These are phyloP conservation scores for Suillus discolor DNA, from an alignment of 768 basidiomycete species.

Conservation along the genomic window DNA sequence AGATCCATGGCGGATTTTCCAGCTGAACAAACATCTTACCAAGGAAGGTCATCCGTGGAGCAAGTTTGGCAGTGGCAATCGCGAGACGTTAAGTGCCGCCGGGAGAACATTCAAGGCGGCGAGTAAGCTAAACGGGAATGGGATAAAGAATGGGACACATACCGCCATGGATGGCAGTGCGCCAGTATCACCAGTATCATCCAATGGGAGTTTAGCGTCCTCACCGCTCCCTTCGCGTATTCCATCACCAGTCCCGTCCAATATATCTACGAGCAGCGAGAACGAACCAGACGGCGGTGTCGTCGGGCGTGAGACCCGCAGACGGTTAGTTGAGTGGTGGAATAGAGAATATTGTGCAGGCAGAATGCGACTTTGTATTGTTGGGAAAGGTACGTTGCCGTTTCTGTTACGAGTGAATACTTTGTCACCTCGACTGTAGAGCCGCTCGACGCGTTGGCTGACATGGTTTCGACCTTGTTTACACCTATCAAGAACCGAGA, in stretches of 20 bases:
- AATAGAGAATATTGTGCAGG: slow-evolving; percentile 76
- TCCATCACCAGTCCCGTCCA: slow-evolving; percentile 62
- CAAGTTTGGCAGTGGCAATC: slow-evolving; percentile 91
- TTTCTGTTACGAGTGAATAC: background rate
- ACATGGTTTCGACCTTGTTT: slow-evolving; percentile 65
- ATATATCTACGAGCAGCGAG: slow-evolving; percentile 54
- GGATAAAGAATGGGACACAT: slow-evolving; percentile 32
- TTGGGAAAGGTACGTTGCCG: slow-evolving; percentile 66
- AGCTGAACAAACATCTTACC: slow-evolving; percentile 87
- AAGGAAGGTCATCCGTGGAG: slow-evolving; percentile 81
- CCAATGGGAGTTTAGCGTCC: slow-evolving; percentile 28
- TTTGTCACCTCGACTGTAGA: slow-evolving; percentile 44
- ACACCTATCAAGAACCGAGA: slow-evolving; percentile 71
- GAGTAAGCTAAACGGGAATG: slow-evolving; percentile 39
- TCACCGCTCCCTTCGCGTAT: slow-evolving; percentile 57
- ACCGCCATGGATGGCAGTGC: background rate
- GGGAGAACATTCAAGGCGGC: slow-evolving; percentile 59
- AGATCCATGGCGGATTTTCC: slow-evolving; percentile 93
- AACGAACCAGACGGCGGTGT: slow-evolving; percentile 73
- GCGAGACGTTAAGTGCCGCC: slow-evolving; percentile 66
- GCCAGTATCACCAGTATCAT: slow-evolving; percentile 5
- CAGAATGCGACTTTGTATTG: slow-evolving; percentile 77
- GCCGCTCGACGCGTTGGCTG: slow-evolving; percentile 70
- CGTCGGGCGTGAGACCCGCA: slow-evolving; percentile 78
- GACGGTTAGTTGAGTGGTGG: slow-evolving; percentile 88